Conservation (phyloP, 176 grass and related monocot species). For the Rhynchospora tenuis region DNA sequence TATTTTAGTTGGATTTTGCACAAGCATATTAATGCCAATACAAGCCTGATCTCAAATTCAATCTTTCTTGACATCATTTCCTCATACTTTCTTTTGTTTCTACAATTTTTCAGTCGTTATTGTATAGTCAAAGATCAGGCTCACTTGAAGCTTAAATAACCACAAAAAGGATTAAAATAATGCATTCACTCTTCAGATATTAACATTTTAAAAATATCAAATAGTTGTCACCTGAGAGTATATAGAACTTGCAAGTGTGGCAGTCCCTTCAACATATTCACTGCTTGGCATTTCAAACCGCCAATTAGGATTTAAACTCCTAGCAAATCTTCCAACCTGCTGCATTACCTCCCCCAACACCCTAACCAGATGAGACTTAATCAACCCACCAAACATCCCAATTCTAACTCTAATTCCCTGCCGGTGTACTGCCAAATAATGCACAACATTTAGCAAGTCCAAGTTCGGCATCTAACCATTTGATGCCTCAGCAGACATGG, state of each 20-base stretch:
- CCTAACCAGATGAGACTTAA: conserved; percentile 51
- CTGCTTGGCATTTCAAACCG: conserved; percentile 61
- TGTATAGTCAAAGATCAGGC: not conserved
- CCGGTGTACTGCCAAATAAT: conserved; percentile 92
- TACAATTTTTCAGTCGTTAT: not conserved
- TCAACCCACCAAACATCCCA: conserved; percentile 44
- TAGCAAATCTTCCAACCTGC: conserved; percentile 53
- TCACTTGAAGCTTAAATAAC: conserved; percentile 9
- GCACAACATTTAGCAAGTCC: conserved; percentile 87
- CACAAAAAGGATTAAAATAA: not conserved
- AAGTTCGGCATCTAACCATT: conserved; percentile 99
- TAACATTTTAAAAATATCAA: not conserved
- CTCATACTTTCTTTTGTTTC: not conserved
- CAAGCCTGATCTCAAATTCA: not conserved
- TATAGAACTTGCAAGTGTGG: conserved; percentile 81
- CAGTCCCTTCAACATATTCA: conserved; percentile 74
- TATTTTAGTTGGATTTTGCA: not conserved
- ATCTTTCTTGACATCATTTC: not conserved
- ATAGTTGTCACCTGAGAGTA: conserved; percentile 67
- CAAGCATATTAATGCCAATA: not conserved
- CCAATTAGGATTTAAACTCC: conserved; percentile 78
- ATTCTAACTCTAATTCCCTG: conserved; percentile 78
- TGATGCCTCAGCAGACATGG: conserved; percentile 86
- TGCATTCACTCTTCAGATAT: not conserved
- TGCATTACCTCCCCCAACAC: conserved; percentile 64